phyloP scores from a whole-genome alignment of 805 yeast genomes.

The Candida broadrunensis region DNA sequence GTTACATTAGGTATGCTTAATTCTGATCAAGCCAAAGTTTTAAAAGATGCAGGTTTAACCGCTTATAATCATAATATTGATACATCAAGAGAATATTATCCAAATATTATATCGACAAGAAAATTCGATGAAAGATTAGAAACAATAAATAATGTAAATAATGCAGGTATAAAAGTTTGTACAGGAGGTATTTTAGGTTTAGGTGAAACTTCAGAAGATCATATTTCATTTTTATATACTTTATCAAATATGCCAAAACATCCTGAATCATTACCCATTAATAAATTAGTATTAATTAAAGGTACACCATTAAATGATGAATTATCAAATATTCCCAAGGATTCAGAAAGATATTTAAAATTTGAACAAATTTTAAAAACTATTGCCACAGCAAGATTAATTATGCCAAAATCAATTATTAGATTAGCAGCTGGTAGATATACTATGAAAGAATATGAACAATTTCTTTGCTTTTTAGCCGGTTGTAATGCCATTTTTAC shows the following conservation, averaged over 20 bases:
- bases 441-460: slow-evolving; percentile 76
- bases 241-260: slow-evolving; percentile 66
- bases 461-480: slow-evolving; percentile 69
- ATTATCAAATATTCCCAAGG: slow-evolving; percentile 31
- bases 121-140: slow-evolving; percentile 66
- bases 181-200: slow-evolving; percentile 80
- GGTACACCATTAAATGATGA: slow-evolving; percentile 75
- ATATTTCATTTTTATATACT: slow-evolving; percentile 63
- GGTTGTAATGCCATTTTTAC: slow-evolving; percentile 82
- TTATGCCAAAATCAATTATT: slow-evolving; percentile 71
- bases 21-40: slow-evolving; percentile 55
- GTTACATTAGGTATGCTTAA: slow-evolving; percentile 80
- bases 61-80: slow-evolving; percentile 83
- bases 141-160: slow-evolving; percentile 62
- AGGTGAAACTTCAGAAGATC: slow-evolving; percentile 73
- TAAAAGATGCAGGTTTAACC: slow-evolving; percentile 70
- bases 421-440: slow-evolving; percentile 80
- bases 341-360: slow-evolving; percentile 40
- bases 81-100: slow-evolving; percentile 74
- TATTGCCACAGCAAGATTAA: slow-evolving; percentile 69
- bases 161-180: slow-evolving; percentile 65
- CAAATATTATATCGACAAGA: slow-evolving; percentile 69
- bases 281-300: slow-evolving; percentile 70
- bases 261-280: slow-evolving; percentile 82
- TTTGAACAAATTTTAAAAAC: slow-evolving; percentile 66